phyloP scores from a whole-genome alignment of 345 rosid species.

The Clausena lansium region DNA sequence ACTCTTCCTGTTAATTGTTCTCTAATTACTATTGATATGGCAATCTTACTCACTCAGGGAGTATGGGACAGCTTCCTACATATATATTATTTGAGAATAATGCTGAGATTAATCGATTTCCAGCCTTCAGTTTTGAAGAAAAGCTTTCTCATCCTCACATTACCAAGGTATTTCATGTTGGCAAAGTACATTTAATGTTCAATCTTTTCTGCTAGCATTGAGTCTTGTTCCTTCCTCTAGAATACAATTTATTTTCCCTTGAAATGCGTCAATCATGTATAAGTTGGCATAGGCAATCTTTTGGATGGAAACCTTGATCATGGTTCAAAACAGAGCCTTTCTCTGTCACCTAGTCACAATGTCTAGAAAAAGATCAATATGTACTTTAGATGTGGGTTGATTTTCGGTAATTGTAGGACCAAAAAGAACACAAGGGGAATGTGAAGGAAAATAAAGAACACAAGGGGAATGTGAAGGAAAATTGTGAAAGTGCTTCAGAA shows the following conservation, averaged over 20 bases:
- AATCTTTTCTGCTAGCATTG: background rate
- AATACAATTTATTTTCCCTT: no score
- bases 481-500: background rate
- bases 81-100: constrained; percentile 81
- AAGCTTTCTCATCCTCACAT: constrained; percentile 51
- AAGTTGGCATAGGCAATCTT: background rate
- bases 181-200: background rate
- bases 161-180: constrained; percentile 55
- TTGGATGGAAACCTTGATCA: background rate
- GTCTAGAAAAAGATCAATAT: background rate
- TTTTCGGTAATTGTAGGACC: background rate
- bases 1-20: background rate
- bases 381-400: background rate
- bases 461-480: background rate
- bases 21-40: background rate
- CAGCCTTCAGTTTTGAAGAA: constrained; percentile 67
- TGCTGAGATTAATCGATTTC: constrained; percentile 69
- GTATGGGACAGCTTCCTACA: constrained; percentile 79
- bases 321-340: background rate
- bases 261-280: background rate
- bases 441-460: background rate
- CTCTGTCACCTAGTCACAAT: background rate
- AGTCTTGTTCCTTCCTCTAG: no score
- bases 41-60: constrained; percentile 42
- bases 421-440: background rate